Conservation (phyloP, 768 basidiomycete species). For the Leccinum barrowsii region DNA sequence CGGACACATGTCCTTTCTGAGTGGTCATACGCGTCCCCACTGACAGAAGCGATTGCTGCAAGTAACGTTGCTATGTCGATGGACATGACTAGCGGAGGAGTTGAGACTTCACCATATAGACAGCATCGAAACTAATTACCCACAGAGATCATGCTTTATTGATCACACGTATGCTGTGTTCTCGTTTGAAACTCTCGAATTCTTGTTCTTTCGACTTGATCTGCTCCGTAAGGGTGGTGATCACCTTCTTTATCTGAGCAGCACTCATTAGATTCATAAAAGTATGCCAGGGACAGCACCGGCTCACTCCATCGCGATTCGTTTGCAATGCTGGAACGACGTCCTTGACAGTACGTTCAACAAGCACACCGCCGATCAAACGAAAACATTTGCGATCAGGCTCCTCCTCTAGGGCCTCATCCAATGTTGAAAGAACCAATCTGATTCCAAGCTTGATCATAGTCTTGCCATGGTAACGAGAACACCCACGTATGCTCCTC, state of each 20-base stretch:
- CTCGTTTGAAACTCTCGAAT: conserved; percentile 73
- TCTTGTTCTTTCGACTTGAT: conserved; percentile 88
- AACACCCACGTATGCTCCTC: conserved; percentile 86
- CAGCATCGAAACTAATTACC: not conserved
- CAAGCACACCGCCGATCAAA: conserved; percentile 91
- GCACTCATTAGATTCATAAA: conserved; percentile 8
- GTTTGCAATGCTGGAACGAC: conserved; percentile 87
- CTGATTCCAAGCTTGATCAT: conserved; percentile 38
- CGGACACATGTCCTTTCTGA: not conserved
- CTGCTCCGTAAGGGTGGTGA: conserved; percentile 74
- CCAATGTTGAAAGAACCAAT: conserved; percentile 82
- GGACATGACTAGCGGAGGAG: not conserved
- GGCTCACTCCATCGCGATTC: conserved; percentile 81
- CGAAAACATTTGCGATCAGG: conserved; percentile 95
- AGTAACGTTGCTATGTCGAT: not conserved
- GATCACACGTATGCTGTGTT: conserved; percentile 71
- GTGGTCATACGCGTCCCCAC: not conserved
- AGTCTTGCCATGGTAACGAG: not conserved
- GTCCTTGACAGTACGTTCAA: conserved; percentile 93
- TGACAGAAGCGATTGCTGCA: not conserved
- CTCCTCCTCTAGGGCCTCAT: conserved; percentile 76
- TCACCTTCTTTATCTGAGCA: conserved; percentile 74
- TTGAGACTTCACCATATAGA: conserved; percentile 1
- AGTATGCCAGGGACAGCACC: not conserved
- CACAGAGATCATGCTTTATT: conserved; percentile 24